Conservation (phyloP, 306 rosid genomes). For the Lotus japonicus region DNA sequence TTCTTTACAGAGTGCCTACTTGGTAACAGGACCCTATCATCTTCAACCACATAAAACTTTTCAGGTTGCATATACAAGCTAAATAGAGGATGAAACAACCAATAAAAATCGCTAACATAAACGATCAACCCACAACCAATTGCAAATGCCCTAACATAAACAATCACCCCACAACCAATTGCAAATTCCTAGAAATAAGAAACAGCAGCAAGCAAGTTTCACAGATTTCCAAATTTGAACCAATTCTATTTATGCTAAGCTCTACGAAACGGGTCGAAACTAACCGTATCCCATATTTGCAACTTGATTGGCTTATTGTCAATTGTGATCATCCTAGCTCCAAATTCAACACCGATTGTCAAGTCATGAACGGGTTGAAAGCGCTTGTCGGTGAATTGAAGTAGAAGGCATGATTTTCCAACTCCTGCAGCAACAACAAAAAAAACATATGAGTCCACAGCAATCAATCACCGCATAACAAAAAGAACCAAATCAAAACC, state of each 20-base stretch:
- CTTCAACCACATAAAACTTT: neutral
- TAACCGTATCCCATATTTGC: conserved; percentile 99
- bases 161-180: neutral
- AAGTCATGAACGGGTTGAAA: conserved; percentile 96
- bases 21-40: neutral
- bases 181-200: neutral
- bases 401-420: conserved; percentile 95
- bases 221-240: neutral
- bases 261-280: conserved; percentile 13
- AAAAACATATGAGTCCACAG: neutral
- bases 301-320: conserved; percentile 87
- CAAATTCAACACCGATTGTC: conserved; percentile 97
- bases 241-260: neutral
- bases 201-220: neutral
- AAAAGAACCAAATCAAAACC: neutral
- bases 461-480: neutral
- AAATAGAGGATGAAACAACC: too few relatives aligned
- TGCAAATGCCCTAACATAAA: too few relatives aligned
- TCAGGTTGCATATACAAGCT: neutral
- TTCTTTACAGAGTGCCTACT: too few relatives aligned
- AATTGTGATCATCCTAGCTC: conserved; percentile 96
- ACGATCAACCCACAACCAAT: too few relatives aligned
- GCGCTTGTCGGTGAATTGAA: conserved; percentile 94
- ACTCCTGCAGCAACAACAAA: conserved; percentile 52
- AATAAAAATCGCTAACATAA: too few relatives aligned